A percentile compares a stretch with the other conserved stretches of the same genome.
Conservation (phyloP, 1,284 basidiomycete genomes). For the Naganishia cerealis region DNA sequence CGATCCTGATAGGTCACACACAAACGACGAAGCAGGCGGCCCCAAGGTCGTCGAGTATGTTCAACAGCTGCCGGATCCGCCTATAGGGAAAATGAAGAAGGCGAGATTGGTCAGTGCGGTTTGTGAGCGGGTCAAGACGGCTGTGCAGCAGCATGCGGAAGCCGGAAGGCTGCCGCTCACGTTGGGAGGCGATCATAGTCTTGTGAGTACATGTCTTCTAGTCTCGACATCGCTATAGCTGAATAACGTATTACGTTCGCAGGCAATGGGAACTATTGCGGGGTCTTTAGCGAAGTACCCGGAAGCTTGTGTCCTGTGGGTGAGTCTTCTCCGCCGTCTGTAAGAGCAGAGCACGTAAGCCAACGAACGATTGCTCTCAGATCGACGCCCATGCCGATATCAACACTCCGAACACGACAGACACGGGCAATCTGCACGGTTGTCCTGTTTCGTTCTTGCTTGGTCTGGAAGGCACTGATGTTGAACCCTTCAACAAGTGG, state of each 20-base stretch:
- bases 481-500: slow-evolving; percentile 66
- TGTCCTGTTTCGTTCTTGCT: slow-evolving; percentile 96
- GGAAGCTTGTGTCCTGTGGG: slow-evolving; percentile 83
- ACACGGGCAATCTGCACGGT: slow-evolving; percentile 93
- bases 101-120: slow-evolving; percentile 83
- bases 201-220: slow-evolving; percentile 60
- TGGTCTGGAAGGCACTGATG: slow-evolving; percentile 65
- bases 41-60: slow-evolving; percentile 29
- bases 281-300: slow-evolving; percentile 58
- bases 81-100: slow-evolving; percentile 84
- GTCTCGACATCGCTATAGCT: not conserved
- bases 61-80: slow-evolving; percentile 62
- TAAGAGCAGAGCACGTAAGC: not conserved
- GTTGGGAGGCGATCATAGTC: slow-evolving; percentile 92
- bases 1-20: not conserved
- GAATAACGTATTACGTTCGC: slow-evolving; percentile 25
- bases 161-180: slow-evolving; percentile 83
- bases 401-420: slow-evolving; percentile 84
- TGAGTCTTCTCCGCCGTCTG: slow-evolving; percentile 34
- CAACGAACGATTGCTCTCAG: slow-evolving; percentile 33
- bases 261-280: slow-evolving; percentile 80
- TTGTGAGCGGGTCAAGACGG: slow-evolving; percentile 72
- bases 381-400: slow-evolving; percentile 91
- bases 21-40: slow-evolving; percentile 50
- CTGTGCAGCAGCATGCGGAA: slow-evolving; percentile 71